These are phyloP conservation scores for Danielozyma ontarioensis DNA, from an alignment of 805 yeast species.

Conservation along the genomic window DNA sequence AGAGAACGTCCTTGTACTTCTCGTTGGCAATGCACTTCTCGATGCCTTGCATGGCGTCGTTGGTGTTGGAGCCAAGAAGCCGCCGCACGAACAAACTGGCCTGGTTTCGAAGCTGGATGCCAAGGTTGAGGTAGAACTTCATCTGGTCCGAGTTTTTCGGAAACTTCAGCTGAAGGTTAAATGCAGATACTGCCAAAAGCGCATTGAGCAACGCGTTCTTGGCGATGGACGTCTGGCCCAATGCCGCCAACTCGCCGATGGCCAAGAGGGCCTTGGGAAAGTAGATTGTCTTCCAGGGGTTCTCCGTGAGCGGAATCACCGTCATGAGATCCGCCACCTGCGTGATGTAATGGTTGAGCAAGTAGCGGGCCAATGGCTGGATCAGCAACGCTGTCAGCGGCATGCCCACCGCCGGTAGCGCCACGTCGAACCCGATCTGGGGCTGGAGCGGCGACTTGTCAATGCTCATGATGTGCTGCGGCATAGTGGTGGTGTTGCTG, in stretches of 20 bases:
- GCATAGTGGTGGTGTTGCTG: constrained; percentile 40
- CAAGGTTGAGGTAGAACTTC: constrained; percentile 66
- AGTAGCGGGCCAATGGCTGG: constrained; percentile 65
- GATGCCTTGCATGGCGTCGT: constrained; percentile 33
- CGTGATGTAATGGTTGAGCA: constrained; percentile 65
- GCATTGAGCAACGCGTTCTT: constrained; percentile 77
- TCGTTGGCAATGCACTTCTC: constrained; percentile 46
- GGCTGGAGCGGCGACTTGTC: constrained; percentile 35
- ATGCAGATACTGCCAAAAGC: constrained; percentile 74
- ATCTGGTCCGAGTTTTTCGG: constrained; percentile 59
- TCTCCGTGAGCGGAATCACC: constrained; percentile 63
- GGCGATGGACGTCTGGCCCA: constrained; percentile 71
- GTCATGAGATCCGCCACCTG: constrained; percentile 79
- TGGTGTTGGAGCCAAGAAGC: constrained; percentile 38
- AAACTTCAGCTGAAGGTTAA: constrained; percentile 70
- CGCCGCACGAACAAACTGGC: constrained; percentile 64
- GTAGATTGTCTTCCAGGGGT: constrained; percentile 86
- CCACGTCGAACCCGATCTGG: constrained; percentile 38
- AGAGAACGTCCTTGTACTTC: constrained; percentile 77
- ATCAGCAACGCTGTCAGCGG: constrained; percentile 61
- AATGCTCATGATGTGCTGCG: constrained; percentile 49
- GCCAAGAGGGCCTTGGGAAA: constrained; percentile 80
- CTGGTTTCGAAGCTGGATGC: constrained; percentile 68
- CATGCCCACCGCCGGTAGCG: constrained; percentile 31
- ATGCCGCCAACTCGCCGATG: constrained; percentile 70